phyloP scores from a whole-genome alignment of 371 early-diverging fungal species.

The Rhizopus sp. region DNA sequence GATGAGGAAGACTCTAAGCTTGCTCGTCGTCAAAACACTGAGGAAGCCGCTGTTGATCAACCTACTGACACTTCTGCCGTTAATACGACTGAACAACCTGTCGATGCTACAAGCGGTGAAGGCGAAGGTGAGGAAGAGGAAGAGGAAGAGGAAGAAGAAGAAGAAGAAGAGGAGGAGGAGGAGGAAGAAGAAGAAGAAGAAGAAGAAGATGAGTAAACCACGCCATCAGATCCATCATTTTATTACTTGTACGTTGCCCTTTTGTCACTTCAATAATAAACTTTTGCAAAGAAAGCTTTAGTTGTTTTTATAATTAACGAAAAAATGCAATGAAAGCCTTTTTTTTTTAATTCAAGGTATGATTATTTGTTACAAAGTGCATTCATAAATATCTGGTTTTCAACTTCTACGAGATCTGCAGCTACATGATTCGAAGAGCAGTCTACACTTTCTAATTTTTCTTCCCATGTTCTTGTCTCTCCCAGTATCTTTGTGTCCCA shows the following conservation, averaged over 20 bases:
- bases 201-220: conserved; percentile 13
- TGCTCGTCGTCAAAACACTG: neutral
- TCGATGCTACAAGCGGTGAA: neutral
- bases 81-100: neutral
- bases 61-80: neutral
- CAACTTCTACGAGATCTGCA: conserved; percentile 49
- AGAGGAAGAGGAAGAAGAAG: neutral
- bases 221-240: conserved; percentile 1
- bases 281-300: too few relatives aligned
- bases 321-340: too few relatives aligned
- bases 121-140: neutral
- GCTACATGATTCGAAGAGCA: conserved; percentile 52
- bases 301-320: too few relatives aligned
- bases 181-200: conserved; percentile 5
- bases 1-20: neutral
- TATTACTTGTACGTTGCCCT: neutral
- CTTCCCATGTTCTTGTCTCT: conserved; percentile 36
- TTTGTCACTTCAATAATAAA: neutral
- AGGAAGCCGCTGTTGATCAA: neutral
- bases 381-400: conserved; percentile 54
- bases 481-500: conserved; percentile 48
- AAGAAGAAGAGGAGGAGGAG: neutral
- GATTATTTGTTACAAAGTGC: conserved; percentile 27
- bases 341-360: too few relatives aligned
- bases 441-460: conserved; percentile 24